Conservation (phyloP, 2,329 filamentous ascomycete genomes). For the Alternaria sp. region DNA sequence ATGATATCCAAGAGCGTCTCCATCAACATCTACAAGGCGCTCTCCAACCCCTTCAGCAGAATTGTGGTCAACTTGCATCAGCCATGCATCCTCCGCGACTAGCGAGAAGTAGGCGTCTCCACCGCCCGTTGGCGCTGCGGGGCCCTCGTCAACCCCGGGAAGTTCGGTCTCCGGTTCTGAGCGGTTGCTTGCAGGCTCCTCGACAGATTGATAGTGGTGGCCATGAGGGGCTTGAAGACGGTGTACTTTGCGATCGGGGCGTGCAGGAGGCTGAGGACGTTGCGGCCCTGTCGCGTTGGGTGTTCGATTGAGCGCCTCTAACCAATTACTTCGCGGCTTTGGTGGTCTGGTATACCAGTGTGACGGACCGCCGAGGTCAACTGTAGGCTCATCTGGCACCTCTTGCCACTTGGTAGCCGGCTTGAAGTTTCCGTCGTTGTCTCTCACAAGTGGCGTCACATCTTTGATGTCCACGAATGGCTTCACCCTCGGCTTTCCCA, state of each 20-base stretch:
- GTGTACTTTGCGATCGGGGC: neutral
- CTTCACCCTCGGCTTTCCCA: neutral
- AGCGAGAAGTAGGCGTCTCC: neutral
- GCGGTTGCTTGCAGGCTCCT: neutral
- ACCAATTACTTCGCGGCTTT: neutral
- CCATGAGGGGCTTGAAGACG: neutral
- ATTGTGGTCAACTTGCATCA: neutral
- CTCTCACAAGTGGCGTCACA: neutral
- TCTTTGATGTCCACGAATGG: neutral
- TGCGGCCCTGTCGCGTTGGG: neutral
- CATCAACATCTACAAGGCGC: neutral
- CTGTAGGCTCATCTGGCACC: neutral
- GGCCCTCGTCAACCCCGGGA: neutral
- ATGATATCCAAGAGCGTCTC: too few relatives aligned
- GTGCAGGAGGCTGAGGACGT: neutral
- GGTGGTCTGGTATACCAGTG: neutral
- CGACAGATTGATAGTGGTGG: neutral
- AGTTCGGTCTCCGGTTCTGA: neutral
- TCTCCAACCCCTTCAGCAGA: neutral
- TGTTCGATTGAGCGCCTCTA: neutral
- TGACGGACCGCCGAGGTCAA: neutral
- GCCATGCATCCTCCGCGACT: neutral
- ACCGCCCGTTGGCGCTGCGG: neutral
- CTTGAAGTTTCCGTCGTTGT: neutral
- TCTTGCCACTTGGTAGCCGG: neutral